A percentile compares a stretch with the other conserved stretches of the same genome.
Conservation (phyloP, 345 rosid species). For the Microcos paniculata region DNA sequence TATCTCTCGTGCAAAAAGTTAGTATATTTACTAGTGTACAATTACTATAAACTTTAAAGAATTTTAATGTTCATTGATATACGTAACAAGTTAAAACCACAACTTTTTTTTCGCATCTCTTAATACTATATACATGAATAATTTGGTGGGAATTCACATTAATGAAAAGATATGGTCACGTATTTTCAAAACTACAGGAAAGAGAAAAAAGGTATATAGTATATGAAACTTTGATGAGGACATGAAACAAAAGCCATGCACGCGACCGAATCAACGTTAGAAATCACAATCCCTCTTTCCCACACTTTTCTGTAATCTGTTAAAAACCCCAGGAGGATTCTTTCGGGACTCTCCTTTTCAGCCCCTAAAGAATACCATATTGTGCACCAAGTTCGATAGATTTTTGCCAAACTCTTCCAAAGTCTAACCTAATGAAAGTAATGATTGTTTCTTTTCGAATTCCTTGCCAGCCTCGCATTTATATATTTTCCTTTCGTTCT, state of each 20-base stretch:
- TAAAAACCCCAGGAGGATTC: constrained; percentile 26
- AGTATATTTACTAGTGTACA: too few species aligned
- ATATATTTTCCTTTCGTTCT: constrained; percentile 22
- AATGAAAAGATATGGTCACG: background rate
- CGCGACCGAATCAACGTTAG: constrained; percentile 27
- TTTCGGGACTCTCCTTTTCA: background rate
- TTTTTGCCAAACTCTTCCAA: constrained; percentile 21
- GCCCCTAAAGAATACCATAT: background rate
- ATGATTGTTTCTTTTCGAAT: constrained; percentile 15
- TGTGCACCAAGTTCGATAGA: constrained; percentile 27
- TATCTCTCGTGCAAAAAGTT: too few species aligned
- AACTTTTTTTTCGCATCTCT: too few species aligned
- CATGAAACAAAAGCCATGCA: background rate
- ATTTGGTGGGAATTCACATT: background rate
- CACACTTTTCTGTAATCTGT: background rate
- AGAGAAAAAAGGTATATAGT: too few species aligned
- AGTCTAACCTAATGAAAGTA: constrained; percentile 30
- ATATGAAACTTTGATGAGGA: too few species aligned
- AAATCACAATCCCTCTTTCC: constrained; percentile 5
- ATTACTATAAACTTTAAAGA: background rate
- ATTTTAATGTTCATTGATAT: background rate
- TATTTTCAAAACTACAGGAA: background rate
- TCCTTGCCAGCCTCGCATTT: constrained; percentile 27
- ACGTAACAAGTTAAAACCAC: background rate
- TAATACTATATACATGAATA: background rate